These are phyloP conservation scores for Suillus fuscotomentosus DNA, from an alignment of 768 basidiomycete species.

Conservation along the genomic window DNA sequence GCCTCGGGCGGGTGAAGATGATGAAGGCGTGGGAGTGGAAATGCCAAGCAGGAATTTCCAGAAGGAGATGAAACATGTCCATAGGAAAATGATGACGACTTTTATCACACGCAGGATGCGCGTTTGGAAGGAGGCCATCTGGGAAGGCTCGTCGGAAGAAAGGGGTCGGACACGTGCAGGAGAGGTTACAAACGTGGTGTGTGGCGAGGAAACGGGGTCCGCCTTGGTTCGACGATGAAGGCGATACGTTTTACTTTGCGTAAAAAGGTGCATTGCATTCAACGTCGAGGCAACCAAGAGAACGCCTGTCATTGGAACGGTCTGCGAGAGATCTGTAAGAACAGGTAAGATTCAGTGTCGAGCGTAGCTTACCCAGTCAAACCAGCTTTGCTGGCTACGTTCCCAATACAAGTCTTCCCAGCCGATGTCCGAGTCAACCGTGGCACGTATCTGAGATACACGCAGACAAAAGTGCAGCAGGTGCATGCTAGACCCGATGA, in stretches of 20 bases:
- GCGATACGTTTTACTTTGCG: slow-evolving; percentile 66
- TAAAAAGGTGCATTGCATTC: slow-evolving; percentile 68
- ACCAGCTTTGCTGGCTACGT: slow-evolving; percentile 63
- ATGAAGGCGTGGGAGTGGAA: slow-evolving; percentile 41
- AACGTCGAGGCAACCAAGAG: slow-evolving; percentile 52
- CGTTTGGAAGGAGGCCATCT: slow-evolving; percentile 42
- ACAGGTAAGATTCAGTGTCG: neutral
- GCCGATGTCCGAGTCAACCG: slow-evolving; percentile 65
- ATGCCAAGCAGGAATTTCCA: slow-evolving; percentile 71
- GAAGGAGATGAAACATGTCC: slow-evolving; percentile 52
- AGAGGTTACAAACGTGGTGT: slow-evolving; percentile 64
- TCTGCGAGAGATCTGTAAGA: slow-evolving; percentile 40
- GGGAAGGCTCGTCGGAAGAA: slow-evolving; percentile 33
- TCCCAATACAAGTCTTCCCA: slow-evolving; percentile 82
- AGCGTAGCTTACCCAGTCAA: slow-evolving; percentile 66
- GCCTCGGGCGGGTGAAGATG: slow-evolving; percentile 29
- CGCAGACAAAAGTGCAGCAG: slow-evolving; percentile 66
- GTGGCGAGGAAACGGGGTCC: slow-evolving; percentile 69
- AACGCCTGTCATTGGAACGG: slow-evolving; percentile 58
- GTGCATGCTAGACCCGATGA: slow-evolving; percentile 65
- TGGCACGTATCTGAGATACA: slow-evolving; percentile 51
- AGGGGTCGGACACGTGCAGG: slow-evolving; percentile 20
- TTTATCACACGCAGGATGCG: slow-evolving; percentile 35
- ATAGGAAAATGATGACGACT: slow-evolving; percentile 37
- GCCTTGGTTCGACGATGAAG: slow-evolving; percentile 50